Evolutionary conservation across 345 rosid genomes (phyloP).

Genomic region (Microthlaspi erraticum): DNA sequence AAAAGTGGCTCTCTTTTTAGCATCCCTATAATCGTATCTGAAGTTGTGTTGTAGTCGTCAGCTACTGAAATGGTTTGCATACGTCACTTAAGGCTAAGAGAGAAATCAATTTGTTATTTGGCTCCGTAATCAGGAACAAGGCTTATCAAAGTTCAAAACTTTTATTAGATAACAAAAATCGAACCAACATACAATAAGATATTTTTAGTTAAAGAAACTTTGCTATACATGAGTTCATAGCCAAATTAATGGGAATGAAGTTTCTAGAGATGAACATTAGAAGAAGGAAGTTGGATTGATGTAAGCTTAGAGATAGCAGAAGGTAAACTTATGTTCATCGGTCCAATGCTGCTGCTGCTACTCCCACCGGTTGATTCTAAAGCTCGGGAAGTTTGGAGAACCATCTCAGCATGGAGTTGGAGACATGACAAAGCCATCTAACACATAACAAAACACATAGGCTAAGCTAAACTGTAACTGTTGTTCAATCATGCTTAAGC

Average conservation of each 20-base stretch:
- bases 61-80: not conserved
- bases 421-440: conserved; percentile 95
- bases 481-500: conserved; percentile 14
- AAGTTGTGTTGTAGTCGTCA: no score
- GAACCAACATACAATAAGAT: not conserved
- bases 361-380: conserved; percentile 51
- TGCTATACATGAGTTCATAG: not conserved
- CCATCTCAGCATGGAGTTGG: conserved; percentile 90
- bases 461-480: not conserved
- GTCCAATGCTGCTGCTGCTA: conserved; percentile 32
- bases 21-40: no score
- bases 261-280: conserved; percentile 41
- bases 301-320: conserved; percentile 37
- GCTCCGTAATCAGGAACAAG: conserved; percentile 8
- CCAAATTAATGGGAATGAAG: conserved; percentile 4
- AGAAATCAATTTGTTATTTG: not conserved
- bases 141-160: conserved; percentile 13
- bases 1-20: not conserved
- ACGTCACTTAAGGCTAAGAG: not conserved
- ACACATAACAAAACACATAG: conserved; percentile 1
- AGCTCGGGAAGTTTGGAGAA: conserved; percentile 88
- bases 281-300: conserved; percentile 44
- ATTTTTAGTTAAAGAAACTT: conserved; percentile 2
- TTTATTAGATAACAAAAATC: not conserved
- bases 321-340: conserved; percentile 31